Evolutionary conservation across 768 basidiomycete species (phyloP).

Genomic region (Kwoniella newhampshirensis): DNA sequence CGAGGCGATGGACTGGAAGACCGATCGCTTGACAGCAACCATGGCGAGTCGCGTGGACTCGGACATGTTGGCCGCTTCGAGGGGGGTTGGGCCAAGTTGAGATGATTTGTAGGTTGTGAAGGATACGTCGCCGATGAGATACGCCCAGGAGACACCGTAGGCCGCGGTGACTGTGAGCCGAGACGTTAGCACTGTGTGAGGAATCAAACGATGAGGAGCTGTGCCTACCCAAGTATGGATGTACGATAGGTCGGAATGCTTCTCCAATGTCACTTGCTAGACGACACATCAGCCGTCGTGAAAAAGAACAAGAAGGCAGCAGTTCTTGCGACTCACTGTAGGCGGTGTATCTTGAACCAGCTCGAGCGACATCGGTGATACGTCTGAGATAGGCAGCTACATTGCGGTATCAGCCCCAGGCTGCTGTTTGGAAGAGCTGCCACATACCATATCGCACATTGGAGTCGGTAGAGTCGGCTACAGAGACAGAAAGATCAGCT

Average conservation of each 20-base stretch:
- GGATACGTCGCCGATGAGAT: constrained; percentile 53
- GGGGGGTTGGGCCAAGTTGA: constrained; percentile 49
- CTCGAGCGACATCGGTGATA: constrained; percentile 48
- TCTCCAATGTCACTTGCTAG: constrained; percentile 52
- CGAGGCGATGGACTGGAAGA: constrained; percentile 52
- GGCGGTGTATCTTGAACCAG: constrained; percentile 51
- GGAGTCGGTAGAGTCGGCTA: constrained; percentile 52
- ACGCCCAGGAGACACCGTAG: constrained; percentile 54
- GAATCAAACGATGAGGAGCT: neutral
- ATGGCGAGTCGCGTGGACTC: constrained; percentile 50
- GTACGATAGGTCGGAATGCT: constrained; percentile 52
- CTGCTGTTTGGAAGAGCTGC: too few relatives aligned
- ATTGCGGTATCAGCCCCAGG: neutral
- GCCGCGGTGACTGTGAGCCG: constrained; percentile 38
- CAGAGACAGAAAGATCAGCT: neutral
- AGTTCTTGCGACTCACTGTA: constrained; percentile 43
- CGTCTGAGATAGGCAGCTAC: constrained; percentile 52
- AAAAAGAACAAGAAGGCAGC: too few relatives aligned
- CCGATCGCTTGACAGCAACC: constrained; percentile 51
- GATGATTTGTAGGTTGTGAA: constrained; percentile 54
- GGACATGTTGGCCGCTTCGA: constrained; percentile 51
- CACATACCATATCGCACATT: constrained; percentile 51
- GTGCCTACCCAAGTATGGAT: constrained; percentile 41
- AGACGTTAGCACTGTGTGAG: neutral
- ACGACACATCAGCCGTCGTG: neutral